phyloP scores from a whole-genome alignment of 2,329 filamentous ascomycete species.

The Cryphonectria nitschkei region DNA sequence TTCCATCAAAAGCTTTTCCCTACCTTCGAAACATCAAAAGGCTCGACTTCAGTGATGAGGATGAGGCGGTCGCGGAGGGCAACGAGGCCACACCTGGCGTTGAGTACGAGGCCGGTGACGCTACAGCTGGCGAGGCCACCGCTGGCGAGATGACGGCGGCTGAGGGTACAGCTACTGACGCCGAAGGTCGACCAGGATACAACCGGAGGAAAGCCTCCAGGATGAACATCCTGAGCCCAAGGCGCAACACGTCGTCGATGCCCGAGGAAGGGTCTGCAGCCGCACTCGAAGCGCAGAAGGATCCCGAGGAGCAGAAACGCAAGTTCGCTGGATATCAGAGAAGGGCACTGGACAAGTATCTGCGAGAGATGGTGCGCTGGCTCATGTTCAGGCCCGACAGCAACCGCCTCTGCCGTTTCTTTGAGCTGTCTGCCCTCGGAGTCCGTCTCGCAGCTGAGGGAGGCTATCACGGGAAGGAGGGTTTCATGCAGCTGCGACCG shows the following conservation, averaged over 20 bases:
- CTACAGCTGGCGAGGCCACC: constrained; percentile 49
- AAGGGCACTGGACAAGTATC: constrained; percentile 83
- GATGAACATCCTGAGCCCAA: constrained; percentile 55
- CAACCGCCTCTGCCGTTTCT: constrained; percentile 92
- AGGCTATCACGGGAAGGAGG: constrained; percentile 97
- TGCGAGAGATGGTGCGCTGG: constrained; percentile 93
- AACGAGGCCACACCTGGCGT: constrained; percentile 9
- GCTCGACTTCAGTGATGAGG: constrained; percentile 78
- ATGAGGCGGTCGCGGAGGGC: constrained; percentile 44
- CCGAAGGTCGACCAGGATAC: constrained; percentile 54
- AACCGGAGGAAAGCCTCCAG: constrained; percentile 53
- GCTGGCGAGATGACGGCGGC: constrained; percentile 56
- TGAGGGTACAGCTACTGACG: constrained; percentile 71
- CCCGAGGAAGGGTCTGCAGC: constrained; percentile 48
- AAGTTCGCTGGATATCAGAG: constrained; percentile 82
- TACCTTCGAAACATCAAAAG: constrained; percentile 83
- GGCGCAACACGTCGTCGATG: constrained; percentile 58
- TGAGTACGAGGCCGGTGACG: constrained; percentile 39
- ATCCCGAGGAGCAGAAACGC: constrained; percentile 57
- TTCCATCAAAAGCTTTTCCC: constrained; percentile 86
- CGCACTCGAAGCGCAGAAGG: constrained; percentile 50
- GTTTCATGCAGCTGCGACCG: constrained; percentile 88
- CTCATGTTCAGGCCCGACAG: constrained; percentile 96
- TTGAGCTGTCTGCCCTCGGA: constrained; percentile 91
- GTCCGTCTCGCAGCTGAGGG: constrained; percentile 93